Evolutionary conservation across 371 early-diverging fungal species (phyloP).

Genomic region (Dichotomocladium elegans): DNA sequence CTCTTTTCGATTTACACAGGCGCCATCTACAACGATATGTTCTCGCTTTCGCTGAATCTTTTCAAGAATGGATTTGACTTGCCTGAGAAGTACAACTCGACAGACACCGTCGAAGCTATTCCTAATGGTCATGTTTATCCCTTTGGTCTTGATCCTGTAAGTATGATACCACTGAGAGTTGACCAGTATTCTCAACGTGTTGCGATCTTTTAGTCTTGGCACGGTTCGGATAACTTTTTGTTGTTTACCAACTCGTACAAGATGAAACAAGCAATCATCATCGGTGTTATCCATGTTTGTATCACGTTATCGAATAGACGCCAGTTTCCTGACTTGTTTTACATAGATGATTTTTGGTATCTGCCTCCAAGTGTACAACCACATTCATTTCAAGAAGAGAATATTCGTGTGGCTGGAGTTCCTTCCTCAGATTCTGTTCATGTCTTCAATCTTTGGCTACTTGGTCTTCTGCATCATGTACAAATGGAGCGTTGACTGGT

Average conservation of each 20-base stretch:
- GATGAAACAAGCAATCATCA: constrained; percentile 98
- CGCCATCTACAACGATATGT: constrained; percentile 97
- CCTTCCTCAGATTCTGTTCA: constrained; percentile 95
- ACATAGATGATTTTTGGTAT: constrained; percentile 93
- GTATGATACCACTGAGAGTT: constrained; percentile 1
- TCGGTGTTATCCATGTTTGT: constrained; percentile 93
- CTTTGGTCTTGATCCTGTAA: constrained; percentile 80
- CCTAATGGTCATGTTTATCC: constrained; percentile 56
- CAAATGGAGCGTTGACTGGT: constrained; percentile 97
- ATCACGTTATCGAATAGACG: background rate
- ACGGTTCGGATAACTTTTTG: constrained; percentile 87
- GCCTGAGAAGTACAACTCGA: constrained; percentile 42
- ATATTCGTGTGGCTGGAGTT: constrained; percentile 84
- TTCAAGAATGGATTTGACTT: constrained; percentile 81
- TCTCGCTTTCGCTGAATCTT: constrained; percentile 78
- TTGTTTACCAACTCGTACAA: constrained; percentile 99
- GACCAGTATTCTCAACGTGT: background rate
- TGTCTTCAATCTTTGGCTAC: constrained; percentile 96
- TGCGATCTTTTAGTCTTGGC: constrained; percentile 81
- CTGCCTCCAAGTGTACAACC: constrained; percentile 89
- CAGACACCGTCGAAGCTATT: constrained; percentile 36
- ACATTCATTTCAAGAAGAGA: constrained; percentile 80
- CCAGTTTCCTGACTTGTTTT: background rate
- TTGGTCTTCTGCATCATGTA: constrained; percentile 89
- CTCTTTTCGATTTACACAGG: constrained; percentile 97